Base-by-base conservation (phyloP, 2,329 filamentous ascomycete genomes). In the Aspergillus luchuensis region DNA sequence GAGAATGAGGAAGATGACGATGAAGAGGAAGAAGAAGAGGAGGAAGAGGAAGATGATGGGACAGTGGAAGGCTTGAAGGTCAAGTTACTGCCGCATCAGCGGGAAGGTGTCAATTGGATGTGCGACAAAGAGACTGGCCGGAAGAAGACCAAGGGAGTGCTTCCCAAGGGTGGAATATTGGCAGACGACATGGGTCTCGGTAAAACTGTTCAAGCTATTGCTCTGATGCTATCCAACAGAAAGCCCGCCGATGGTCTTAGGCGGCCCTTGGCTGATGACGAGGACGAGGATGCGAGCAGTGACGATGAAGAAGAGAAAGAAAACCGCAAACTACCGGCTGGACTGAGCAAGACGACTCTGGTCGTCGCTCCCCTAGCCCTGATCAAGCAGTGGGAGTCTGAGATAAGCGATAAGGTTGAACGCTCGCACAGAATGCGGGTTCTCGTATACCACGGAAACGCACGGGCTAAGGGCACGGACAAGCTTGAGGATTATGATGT, bases 61-160 rank as follows among this genome's bases (percentile, higher is more conserved):
- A 85, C 80, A 63, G 82, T 97, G 0, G 89, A 92, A 57, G 95
- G 94, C 0, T 84, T 99, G 62, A 90, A 89, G 58, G 91, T 98
- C 62, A 93, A 90, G 70, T 83, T 99, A 2, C 83, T 99, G 0
- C 94, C 93, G 4, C 95, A 99, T 78, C 95, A 99, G 76, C 87
- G 97, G 13, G 91, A 97, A 58, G 95, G 95, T 69, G 89, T 98
- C 1, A 87, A 89, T 59, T 99, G 95, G 94, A 97, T 99, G 92
- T 89, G 86, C 58, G 91, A 93, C 61, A 92, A 96, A 70, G 95
- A 99, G 78, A 88, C 92, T 10, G 93, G 94, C 2, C 87, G 88
- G 17, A 87, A 91, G 62, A 97, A 95, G 79, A 90, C 89, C 68
- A 91, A 91, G 61, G 86, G 85, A 4, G 82, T 87, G 1, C 85